Base-by-base conservation (phyloP, 1,139 yeast species). In the Entelexis paramagnoliae region DNA sequence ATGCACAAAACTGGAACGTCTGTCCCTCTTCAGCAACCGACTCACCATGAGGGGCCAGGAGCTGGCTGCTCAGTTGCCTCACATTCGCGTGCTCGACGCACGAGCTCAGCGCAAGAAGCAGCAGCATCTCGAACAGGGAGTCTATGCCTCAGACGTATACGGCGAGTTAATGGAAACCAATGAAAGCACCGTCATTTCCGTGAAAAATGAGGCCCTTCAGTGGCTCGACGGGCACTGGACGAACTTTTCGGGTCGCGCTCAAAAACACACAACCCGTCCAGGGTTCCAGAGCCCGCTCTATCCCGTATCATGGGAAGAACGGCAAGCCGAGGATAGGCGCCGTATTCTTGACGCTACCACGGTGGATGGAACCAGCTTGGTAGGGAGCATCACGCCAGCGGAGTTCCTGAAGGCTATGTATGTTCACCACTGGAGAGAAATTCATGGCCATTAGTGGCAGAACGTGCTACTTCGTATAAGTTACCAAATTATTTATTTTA, bases 11-110 rank as follows among this genome's bases (percentile, higher is more conserved):
- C 54, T 59, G 9, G 55, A 52, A 22, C 54, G 60, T 17, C 51
- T 59, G 13, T 55, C 59, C 4, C 38, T 59, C 19, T 57, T 49
- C 35, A 54, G 59, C 30, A 59, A 59, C 47, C 33, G 53, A 6
- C 38, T 55, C 13, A 40, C 19, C 1, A 14, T 26, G 6, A 41
- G 26, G 14, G 58, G 58, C 4, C 49, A 43, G 22, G 17, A 26
- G 38, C 48, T 54, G 17, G 52, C 54, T 8, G 26, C 34, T 3
- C 13, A 24, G 29, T 42, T 54, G 24, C 52, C 54, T 13, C 26
- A 32, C 10, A 10, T 54, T 7, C 54, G 53, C 20, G 39, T 53
- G 9, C 49, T 54, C 6, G 57, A 54, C 28, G 29, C 56, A 22
- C 49, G 56, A n/a, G 16, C 47, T 9, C 55, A 54, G 36, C 35